phyloP scores from a whole-genome alignment of 495 filamentous ascomycete genomes.

The Parathielavia appendiculata region DNA sequence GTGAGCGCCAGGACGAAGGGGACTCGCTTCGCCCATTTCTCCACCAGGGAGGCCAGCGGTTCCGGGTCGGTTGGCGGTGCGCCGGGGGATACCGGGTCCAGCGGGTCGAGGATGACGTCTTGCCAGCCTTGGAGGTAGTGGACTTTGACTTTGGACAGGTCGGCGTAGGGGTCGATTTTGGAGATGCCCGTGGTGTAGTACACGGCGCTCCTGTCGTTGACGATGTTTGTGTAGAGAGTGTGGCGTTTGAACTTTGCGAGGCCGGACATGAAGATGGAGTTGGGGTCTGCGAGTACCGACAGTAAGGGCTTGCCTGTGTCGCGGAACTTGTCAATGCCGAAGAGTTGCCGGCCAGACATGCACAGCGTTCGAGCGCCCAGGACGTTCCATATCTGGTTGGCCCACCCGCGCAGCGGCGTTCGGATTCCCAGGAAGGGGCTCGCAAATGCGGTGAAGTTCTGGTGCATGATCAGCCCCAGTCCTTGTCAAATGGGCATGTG shows the following conservation, averaged over 20 bases:
- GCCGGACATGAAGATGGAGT: conserved; percentile 79
- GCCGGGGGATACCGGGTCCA: conserved; percentile 52
- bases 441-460: conserved; percentile 93
- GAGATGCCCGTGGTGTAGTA: conserved; percentile 80
- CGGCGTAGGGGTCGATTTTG: conserved; percentile 66
- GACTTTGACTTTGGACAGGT: conserved; percentile 58
- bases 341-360: conserved; percentile 79
- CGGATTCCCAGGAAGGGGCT: conserved; percentile 84
- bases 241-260: conserved; percentile 67
- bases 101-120: conserved; percentile 67
- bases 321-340: conserved; percentile 78
- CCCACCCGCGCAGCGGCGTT: conserved; percentile 62
- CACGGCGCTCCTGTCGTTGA: conserved; percentile 73
- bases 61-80: conserved; percentile 28
- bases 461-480: conserved; percentile 19
- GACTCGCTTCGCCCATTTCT: conserved; percentile 36
- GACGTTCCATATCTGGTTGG: conserved; percentile 69
- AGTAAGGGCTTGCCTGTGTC: conserved; percentile 75
- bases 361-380: conserved; percentile 73
- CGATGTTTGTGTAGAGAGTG: conserved; percentile 73
- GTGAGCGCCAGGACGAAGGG: conserved; percentile 59
- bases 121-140: conserved; percentile 73
- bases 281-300: conserved; percentile 72
- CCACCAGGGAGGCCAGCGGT: conserved; percentile 26
- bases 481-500: neutral